Conservation (phyloP, 2,329 filamentous ascomycete genomes). For the Verticillium tricorpus region DNA sequence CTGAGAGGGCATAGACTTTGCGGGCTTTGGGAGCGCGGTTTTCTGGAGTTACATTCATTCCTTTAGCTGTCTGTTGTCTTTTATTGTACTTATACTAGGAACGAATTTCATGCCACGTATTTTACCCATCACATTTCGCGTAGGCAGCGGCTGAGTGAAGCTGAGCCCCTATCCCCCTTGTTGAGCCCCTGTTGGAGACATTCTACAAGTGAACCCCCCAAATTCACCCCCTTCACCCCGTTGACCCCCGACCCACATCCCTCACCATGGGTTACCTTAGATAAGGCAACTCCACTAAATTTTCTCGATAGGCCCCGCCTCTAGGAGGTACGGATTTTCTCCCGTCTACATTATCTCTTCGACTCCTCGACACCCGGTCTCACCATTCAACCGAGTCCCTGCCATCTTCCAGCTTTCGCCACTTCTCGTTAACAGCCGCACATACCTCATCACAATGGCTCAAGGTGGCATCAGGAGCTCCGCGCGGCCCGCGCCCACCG, state of each 20-base stretch:
- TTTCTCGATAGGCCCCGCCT: neutral
- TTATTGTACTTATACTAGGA: too few relatives aligned
- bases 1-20: neutral
- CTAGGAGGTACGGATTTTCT: neutral
- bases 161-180: too few relatives aligned
- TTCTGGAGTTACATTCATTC: too few relatives aligned
- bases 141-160: too few relatives aligned
- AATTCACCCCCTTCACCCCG: too few relatives aligned
- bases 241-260: too few relatives aligned
- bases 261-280: neutral
- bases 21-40: neutral
- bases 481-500: constrained; percentile 33
- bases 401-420: constrained; percentile 7
- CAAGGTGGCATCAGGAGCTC: constrained; percentile 50
- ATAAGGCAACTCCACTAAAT: neutral
- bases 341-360: neutral
- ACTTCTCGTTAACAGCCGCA: neutral
- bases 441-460: constrained; percentile 34
- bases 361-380: neutral
- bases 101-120: too few relatives aligned
- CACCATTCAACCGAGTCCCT: neutral
- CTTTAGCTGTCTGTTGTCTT: too few relatives aligned
- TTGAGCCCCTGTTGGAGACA: too few relatives aligned
- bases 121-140: too few relatives aligned
- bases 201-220: too few relatives aligned